Evolutionary conservation across 192 early-diverging fungal genomes (phyloP), one percentile per base, ranked within the genome.

Genomic region (Coemansia sp.): DNA sequence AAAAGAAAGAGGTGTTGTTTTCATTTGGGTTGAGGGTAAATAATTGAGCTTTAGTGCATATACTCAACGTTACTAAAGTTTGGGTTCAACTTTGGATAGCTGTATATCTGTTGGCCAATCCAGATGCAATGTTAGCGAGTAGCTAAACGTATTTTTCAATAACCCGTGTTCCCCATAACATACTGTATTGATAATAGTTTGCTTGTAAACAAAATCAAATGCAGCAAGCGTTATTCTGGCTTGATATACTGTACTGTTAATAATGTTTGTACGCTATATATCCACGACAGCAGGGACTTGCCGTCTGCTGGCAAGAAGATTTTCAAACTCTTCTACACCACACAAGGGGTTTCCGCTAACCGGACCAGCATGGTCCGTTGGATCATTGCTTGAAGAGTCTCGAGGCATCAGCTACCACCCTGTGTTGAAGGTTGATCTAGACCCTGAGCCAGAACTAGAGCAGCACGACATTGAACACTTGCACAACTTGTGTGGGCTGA

Each of bases 401-500:
- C 28, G 47, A 11, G 42, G 26, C 24, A 56, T 61, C 0, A 34
- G 21, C 7, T 64, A 36, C 4, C 26, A 44, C 18, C 31, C 31
- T 31, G 31, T 31, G 31, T 31, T 31, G 6, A 31, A 31, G 7
- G 31, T 31, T 5, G 31, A 31, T 12, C 50, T 26, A 24, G 62
- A 60, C 18, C 66, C 68, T 2, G 63, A 71, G 24, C 17, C 42
- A 8, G 46, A 60, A 0, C 52, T 72, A 11, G 40, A 53, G 28
- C 26, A 21, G 0, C 37, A 6, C 8, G 66, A 69, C 3, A 54
- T 78, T 6, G 49, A 40, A 18, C 75, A 63, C 21, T 51, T 78
- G 14, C 66, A 69, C 18, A 44, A 58, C 4, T 66, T 78, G 26
- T 49, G 70, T 18, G 75, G 75, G 2, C 70, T 78, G 17, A 37